Percentiles rank a stretch among this genome's conserved stretches.
phyloP scores from a whole-genome alignment of 371 early-diverging fungal genomes.

The Racocetra persica region DNA sequence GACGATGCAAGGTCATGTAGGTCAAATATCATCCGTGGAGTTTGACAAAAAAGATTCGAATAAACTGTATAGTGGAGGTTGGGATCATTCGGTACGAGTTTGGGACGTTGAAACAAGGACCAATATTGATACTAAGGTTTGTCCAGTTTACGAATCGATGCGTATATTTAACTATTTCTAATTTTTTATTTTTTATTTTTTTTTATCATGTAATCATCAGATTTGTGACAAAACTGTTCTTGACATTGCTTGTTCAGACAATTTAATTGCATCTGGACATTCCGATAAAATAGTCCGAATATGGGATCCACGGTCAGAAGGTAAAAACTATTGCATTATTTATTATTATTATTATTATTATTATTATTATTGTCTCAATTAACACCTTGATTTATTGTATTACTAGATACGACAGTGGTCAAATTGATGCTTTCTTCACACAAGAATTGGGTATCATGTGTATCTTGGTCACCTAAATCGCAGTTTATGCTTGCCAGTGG shows the following conservation, averaged over 20 bases:
- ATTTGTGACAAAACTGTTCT: conserved; percentile 88
- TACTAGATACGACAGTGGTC: conserved; percentile 71
- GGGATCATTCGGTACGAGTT: conserved; percentile 90
- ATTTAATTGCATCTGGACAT: conserved; percentile 88
- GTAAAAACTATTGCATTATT: conserved; percentile 48
- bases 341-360: neutral
- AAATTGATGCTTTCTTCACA: conserved; percentile 83
- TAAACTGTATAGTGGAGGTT: conserved; percentile 83
- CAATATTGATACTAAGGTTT: conserved; percentile 78
- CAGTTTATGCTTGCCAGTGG: conserved; percentile 78
- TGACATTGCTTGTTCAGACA: conserved; percentile 73
- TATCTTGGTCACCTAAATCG: conserved; percentile 86
- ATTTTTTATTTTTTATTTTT: no score
- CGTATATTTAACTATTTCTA: neutral
- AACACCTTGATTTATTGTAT: conserved; percentile 41
- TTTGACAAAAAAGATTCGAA: conserved; percentile 65
- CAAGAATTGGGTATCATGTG: conserved; percentile 80
- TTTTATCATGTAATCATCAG: conserved; percentile 52
- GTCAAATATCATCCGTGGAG: conserved; percentile 76
- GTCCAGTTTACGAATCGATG: neutral
- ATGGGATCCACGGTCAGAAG: conserved; percentile 89
- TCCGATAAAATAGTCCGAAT: conserved; percentile 79
- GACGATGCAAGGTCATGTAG: conserved; percentile 80
- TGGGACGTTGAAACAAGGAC: conserved; percentile 88
- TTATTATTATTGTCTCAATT: neutral